These are phyloP conservation scores for Geotrichum histeridarum DNA, from an alignment of 1,139 yeast species.

Conservation along the genomic window DNA sequence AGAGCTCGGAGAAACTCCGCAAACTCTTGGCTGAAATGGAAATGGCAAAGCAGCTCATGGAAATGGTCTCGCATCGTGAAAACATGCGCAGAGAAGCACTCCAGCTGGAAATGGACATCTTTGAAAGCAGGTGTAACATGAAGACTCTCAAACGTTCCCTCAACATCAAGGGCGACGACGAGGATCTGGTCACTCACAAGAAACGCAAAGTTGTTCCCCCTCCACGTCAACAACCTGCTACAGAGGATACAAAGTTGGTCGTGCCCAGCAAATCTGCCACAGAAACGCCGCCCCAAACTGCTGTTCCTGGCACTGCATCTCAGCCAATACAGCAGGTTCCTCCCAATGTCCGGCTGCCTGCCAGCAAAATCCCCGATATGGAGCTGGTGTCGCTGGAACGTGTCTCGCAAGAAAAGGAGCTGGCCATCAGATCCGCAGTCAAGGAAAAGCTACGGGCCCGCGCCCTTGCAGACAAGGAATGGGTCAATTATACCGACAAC, in stretches of 20 bases:
- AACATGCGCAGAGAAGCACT: slow-evolving; percentile 53
- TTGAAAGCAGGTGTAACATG: slow-evolving; percentile 64
- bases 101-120: slow-evolving; percentile 57
- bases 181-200: slow-evolving; percentile 73
- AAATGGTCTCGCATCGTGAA: slow-evolving; percentile 73
- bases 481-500: slow-evolving; percentile 83
- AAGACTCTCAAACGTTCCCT: slow-evolving; percentile 69
- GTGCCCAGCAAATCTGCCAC: slow-evolving; percentile 20
- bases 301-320: slow-evolving; percentile 22
- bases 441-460: slow-evolving; percentile 75
- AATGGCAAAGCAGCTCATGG: slow-evolving; percentile 65
- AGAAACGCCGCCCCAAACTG: slow-evolving; percentile 14
- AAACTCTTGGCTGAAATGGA: slow-evolving; percentile 70
- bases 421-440: slow-evolving; percentile 73
- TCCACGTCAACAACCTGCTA: slow-evolving; percentile 7
- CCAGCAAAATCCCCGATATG: slow-evolving; percentile 89
- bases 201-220: slow-evolving; percentile 47
- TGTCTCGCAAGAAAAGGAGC: slow-evolving; percentile 69
- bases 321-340: slow-evolving; percentile 42
- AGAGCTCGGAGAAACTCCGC: slow-evolving; percentile 80
- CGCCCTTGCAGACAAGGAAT: slow-evolving; percentile 63
- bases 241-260: slow-evolving; percentile 17
- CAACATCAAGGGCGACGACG: slow-evolving; percentile 80
- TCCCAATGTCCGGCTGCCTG: slow-evolving; percentile 81
- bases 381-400: slow-evolving; percentile 79